phyloP scores from a whole-genome alignment of 2,329 filamentous ascomycete species.

The Mycocentrospora acerina region DNA sequence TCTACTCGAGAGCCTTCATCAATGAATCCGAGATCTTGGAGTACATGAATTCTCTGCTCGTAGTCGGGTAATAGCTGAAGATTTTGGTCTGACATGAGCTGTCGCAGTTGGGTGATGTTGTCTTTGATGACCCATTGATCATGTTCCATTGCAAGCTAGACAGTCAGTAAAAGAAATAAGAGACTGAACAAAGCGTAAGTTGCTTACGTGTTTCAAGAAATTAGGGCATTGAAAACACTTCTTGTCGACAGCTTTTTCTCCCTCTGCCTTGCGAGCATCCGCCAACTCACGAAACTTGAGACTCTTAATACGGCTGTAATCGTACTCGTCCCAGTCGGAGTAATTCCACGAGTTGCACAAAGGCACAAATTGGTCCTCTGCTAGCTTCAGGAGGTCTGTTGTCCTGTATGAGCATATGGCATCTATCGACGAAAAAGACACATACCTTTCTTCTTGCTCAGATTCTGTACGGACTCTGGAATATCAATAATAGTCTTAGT shows the following conservation, averaged over 20 bases:
- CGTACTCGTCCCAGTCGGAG: slow-evolving; percentile 78
- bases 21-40: slow-evolving; percentile 90
- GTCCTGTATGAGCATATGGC: not conserved
- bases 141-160: slow-evolving; percentile 88
- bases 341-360: slow-evolving; percentile 74
- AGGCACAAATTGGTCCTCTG: slow-evolving; percentile 67
- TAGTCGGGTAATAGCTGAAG: slow-evolving; percentile 95
- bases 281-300: slow-evolving; percentile 78
- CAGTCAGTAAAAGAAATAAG: slow-evolving; percentile 7
- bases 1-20: slow-evolving; percentile 85
- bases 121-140: slow-evolving; percentile 96
- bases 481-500: slow-evolving; percentile 66
- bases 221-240: slow-evolving; percentile 69
- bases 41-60: slow-evolving; percentile 87
- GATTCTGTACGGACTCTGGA: slow-evolving; percentile 43
- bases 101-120: slow-evolving; percentile 83
- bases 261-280: slow-evolving; percentile 67
- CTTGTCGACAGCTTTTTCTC: slow-evolving; percentile 62
- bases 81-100: slow-evolving; percentile 93
- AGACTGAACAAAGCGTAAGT: slow-evolving; percentile 19
- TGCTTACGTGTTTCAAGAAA: slow-evolving; percentile 87
- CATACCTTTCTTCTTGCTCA: slow-evolving; percentile 54
- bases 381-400: slow-evolving; percentile 55
- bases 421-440: slow-evolving; percentile 5
- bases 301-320: slow-evolving; percentile 80